Base-by-base conservation (phyloP, 2,329 filamentous ascomycete genomes). In the Ceratocystis harringtonii region DNA sequence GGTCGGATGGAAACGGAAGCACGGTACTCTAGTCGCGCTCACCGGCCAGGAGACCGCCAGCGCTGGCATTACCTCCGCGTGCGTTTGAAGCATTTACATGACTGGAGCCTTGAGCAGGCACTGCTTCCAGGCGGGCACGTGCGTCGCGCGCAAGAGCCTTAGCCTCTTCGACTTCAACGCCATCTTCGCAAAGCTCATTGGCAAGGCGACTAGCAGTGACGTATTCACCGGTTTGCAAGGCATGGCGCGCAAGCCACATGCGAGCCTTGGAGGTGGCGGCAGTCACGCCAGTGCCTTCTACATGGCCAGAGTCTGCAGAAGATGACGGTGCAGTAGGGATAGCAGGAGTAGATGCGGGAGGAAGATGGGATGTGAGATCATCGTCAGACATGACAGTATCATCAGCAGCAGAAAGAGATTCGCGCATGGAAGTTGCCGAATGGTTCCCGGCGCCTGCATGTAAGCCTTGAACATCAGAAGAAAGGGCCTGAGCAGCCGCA, bases 141-240 rank as follows among this genome's bases (percentile, higher is more conserved):
- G 95, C 86, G 74, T 97, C 92, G 68, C 90, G 82, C 68, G 96
- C 88, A 70, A 97, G 78, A 2, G 91, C 90, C 76, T 97, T 97
- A 32, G 94, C 94, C 75, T 99, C 94, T 73, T 99, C 94, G 1
- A 97, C 90, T 75, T 97, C 94, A 30, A 95, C 86, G 0, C 94
- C 94, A 75, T 99, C 94, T 75, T 96, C 90, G 73, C 92, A 96
- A 58, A 99, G 78, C 75, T 99, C 94, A 68, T 87, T 90, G 0
- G 91, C 92, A 52, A 97, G 77, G 68, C 90, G 84, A 75, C 88
- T 88, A 3, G 90, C 90, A 22, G 88, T 82, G 41, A 81, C 79
- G 70, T 89, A 89, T 74, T 96, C 90, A 48, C 85, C 85, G 10
- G 82, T 83, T 45, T 83, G 81, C 77, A 95, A 88, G 12, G 90